phyloP scores from a whole-genome alignment of 1,139 yeast genomes.

The Scheffersomyces segobiensis region DNA sequence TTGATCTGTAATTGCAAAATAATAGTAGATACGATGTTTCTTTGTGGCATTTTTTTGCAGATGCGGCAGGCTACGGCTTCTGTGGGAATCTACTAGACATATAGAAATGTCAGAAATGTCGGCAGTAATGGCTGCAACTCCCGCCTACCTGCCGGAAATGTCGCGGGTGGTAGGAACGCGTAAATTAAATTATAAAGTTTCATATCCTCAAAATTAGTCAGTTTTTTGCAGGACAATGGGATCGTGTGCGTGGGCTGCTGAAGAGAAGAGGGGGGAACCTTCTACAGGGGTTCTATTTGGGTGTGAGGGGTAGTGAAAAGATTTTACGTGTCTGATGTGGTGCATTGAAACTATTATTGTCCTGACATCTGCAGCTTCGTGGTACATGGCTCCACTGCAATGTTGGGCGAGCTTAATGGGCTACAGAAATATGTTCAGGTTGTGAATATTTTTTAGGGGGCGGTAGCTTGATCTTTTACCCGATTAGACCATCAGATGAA shows the following conservation, averaged over 20 bases:
- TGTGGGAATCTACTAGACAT: not conserved
- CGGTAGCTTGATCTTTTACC: not conserved
- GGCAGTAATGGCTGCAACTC: not conserved
- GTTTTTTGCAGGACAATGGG: not conserved
- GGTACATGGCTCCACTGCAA: not conserved
- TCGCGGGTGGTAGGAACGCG: not conserved
- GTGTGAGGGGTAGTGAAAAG: not conserved
- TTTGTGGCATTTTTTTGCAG: not conserved
- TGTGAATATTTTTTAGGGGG: not conserved
- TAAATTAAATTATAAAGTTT: not conserved
- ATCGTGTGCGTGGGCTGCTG: not conserved
- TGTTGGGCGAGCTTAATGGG: not conserved
- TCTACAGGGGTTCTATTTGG: not conserved
- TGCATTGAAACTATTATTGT: not conserved
- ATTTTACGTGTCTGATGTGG: not conserved
- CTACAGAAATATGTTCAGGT: not conserved
- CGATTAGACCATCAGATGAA: not conserved
- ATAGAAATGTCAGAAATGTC: not conserved
- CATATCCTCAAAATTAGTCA: not conserved
- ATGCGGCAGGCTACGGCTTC: not conserved
- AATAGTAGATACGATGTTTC: not conserved
- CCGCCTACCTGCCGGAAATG: not conserved
- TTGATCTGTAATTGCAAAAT: not conserved
- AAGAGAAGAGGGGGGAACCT: not conserved
- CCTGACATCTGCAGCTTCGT: not conserved